Conservation (phyloP, 2,329 filamentous ascomycete species). For the Aureobasidium sp. region DNA sequence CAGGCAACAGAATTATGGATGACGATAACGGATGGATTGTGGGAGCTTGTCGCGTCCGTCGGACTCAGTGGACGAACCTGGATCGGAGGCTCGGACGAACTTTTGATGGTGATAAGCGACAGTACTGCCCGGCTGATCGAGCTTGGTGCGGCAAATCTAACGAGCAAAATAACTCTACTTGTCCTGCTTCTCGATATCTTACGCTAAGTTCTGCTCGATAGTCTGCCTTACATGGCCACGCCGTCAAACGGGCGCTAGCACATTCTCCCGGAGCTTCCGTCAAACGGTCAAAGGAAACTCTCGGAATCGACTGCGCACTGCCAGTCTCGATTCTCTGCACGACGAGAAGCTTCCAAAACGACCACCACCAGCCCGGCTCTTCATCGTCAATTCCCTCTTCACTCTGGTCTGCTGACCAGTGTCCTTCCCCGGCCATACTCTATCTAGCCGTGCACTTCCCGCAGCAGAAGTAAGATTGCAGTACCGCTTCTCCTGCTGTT, state of each 20-base stretch:
- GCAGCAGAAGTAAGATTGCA: slow-evolving; percentile 7
- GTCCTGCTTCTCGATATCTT: not conserved
- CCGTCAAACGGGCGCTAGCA: slow-evolving; percentile 9
- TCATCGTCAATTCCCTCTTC: slow-evolving; percentile 7
- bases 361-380: slow-evolving; percentile 6
- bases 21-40: slow-evolving; percentile 5
- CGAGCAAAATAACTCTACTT: not conserved
- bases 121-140: not conserved
- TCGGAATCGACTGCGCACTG: not conserved
- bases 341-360: slow-evolving; percentile 9
- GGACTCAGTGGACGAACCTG: not conserved
- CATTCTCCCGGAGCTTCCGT: slow-evolving; percentile 5
- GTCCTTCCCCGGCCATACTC: not conserved
- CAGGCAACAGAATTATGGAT: slow-evolving; percentile 14
- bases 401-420: slow-evolving; percentile 11
- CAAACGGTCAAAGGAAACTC: slow-evolving; percentile 7
- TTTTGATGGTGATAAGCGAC: not conserved
- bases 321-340: not conserved
- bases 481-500: not conserved
- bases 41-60: slow-evolving; percentile 7
- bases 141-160: not conserved
- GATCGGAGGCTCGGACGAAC: slow-evolving; percentile 12
- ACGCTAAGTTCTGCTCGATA: not conserved
- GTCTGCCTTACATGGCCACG: not conserved
- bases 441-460: not conserved